A percentile compares a stretch with the other conserved stretches of the same genome.
These are phyloP conservation scores for Talaromyces proteolyticus DNA, from an alignment of 495 filamentous ascomycete genomes.

Conservation along the genomic window DNA sequence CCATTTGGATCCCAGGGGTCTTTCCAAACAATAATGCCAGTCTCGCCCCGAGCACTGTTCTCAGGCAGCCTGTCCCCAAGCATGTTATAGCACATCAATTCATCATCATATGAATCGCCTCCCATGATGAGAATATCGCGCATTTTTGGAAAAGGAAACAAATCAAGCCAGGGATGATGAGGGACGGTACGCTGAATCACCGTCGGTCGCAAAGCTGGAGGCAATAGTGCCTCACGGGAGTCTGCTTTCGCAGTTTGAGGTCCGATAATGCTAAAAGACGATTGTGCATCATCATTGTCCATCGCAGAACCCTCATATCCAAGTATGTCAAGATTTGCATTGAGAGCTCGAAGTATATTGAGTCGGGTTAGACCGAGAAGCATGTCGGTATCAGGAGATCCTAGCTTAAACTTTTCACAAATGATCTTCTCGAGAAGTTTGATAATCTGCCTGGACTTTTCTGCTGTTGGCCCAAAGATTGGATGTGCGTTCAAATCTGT, in stretches of 20 bases:
- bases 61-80: slow-evolving; percentile 8
- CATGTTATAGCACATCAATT: slow-evolving; percentile 32
- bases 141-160: slow-evolving; percentile 25
- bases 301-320: slow-evolving; percentile 10
- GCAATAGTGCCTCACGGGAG: slow-evolving; percentile 7
- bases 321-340: slow-evolving; percentile 14
- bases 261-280: slow-evolving; percentile 12
- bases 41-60: neutral
- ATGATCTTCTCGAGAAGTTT: neutral
- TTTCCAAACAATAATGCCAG: slow-evolving; percentile 36
- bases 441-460: neutral
- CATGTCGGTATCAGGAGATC: slow-evolving; percentile 18
- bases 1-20: slow-evolving; percentile 32
- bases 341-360: slow-evolving; percentile 19
- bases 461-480: neutral
- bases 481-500: neutral
- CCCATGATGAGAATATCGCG: slow-evolving; percentile 29
- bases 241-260: neutral
- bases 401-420: neutral
- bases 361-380: slow-evolving; percentile 22
- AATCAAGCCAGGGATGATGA: slow-evolving; percentile 34
- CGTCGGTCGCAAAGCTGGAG: slow-evolving; percentile 24
- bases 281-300: slow-evolving; percentile 16
- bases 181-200: slow-evolving; percentile 25
- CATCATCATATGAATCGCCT: slow-evolving; percentile 31